Percentiles rank a stretch among this genome's conserved stretches.
These are phyloP conservation scores for Oryza rufipogon DNA, from an alignment of 176 grass and related monocot species.

Conservation along the genomic window DNA sequence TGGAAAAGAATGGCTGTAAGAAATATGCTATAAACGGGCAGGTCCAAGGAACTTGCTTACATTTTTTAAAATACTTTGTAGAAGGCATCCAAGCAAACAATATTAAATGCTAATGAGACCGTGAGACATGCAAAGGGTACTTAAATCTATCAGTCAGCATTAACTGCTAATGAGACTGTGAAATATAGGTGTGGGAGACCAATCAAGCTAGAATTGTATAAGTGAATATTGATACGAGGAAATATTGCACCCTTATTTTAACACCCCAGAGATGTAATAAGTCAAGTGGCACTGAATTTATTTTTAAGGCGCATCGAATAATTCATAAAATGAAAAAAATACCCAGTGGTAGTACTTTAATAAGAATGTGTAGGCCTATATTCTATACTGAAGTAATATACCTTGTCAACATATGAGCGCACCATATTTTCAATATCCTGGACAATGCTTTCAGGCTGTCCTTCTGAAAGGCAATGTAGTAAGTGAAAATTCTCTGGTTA, in stretches of 20 bases:
- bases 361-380: slow-evolving; percentile 9
- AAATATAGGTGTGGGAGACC: too few species aligned
- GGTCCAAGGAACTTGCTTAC: too few species aligned
- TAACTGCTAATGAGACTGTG: not conserved
- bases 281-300: not conserved
- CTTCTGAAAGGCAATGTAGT: slow-evolving; percentile 63
- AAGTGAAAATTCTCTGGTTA: slow-evolving; percentile 5
- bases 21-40: too few species aligned
- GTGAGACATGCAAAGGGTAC: not conserved
- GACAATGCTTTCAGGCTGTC: slow-evolving; percentile 87
- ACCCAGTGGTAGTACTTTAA: not conserved
- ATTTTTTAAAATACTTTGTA: too few species aligned
- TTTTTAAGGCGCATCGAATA: not conserved
- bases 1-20: not conserved
- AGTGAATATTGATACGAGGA: not conserved
- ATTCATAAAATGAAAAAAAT: not conserved
- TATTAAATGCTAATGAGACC: not conserved
- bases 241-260: not conserved
- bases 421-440: slow-evolving; percentile 96
- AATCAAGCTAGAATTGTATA: not conserved
- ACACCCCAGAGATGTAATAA: not conserved
- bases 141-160: not conserved
- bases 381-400: slow-evolving; percentile 28
- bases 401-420: slow-evolving; percentile 81
- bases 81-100: not conserved